phyloP scores from a whole-genome alignment of 2,329 filamentous ascomycete genomes.

The Cercospora sesami region DNA sequence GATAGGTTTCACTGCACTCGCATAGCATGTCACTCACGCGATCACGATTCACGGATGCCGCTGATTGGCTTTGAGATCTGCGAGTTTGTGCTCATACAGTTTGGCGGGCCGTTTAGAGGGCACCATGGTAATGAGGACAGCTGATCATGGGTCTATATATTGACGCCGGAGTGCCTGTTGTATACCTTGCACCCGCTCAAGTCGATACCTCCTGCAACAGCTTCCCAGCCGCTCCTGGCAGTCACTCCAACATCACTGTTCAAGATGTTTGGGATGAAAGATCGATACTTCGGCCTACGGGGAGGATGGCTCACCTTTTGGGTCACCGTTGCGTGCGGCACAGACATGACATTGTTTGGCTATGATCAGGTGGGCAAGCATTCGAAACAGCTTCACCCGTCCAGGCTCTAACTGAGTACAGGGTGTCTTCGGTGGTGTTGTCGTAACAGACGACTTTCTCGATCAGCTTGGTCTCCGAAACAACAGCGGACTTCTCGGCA shows the following conservation, averaged over 20 bases:
- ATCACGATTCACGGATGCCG: not conserved
- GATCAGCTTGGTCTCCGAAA: slow-evolving; percentile 24
- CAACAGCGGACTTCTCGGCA: slow-evolving; percentile 36
- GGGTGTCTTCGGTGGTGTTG: slow-evolving; percentile 54
- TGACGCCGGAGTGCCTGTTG: not conserved
- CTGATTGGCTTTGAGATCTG: slow-evolving; percentile 8
- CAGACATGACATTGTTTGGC: slow-evolving; percentile 49
- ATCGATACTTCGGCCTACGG: slow-evolving; percentile 55
- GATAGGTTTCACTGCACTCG: not conserved
- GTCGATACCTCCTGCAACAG: not conserved
- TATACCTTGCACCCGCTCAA: slow-evolving; percentile 6
- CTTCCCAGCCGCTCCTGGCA: not conserved
- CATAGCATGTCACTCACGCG: slow-evolving; percentile 4
- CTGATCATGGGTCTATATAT: slow-evolving; percentile 3
- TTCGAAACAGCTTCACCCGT: not conserved
- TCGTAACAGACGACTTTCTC: slow-evolving; percentile 26
- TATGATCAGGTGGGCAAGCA: slow-evolving; percentile 28
- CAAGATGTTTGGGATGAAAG: slow-evolving; percentile 28
- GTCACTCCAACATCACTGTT: not conserved
- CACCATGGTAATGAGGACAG: slow-evolving; percentile 5
- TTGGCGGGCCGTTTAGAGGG: not conserved
- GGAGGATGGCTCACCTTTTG: slow-evolving; percentile 59
- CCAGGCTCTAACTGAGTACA: slow-evolving; percentile 4
- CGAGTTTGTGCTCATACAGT: not conserved
- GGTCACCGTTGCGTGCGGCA: slow-evolving; percentile 28